Base-by-base conservation (phyloP, 1,284 basidiomycete species). In the Garcileccinum viscosum region DNA sequence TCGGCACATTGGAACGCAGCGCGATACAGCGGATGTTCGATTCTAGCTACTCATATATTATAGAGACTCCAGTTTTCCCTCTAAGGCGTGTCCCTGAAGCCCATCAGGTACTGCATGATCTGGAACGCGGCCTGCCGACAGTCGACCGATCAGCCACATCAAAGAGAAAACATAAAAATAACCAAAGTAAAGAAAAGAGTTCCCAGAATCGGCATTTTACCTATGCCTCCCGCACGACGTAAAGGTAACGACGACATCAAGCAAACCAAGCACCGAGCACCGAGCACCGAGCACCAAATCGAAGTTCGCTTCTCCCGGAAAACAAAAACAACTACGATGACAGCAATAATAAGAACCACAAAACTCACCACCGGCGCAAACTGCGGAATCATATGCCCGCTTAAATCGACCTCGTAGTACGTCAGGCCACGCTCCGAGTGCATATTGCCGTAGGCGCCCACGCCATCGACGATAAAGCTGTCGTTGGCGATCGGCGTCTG, bases 321-420 rank as follows among this genome's bases (percentile, higher is more conserved):
- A 53, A 32, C 50, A 19, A 53, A 9, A 30, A 53, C n/a, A 15
- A 50, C 17, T 5, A 40, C 40, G 35, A 22, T 32, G 7, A 22
- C 35, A 7, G 14, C 11, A 8, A 40, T 3, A 42, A 42, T 27
- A 44, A 24, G 22, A 14, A 30, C 32, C 30, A 5, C 42, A 14
- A 37, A 0, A 81, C 88, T 76, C 72, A 90, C 90, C 74, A 82
- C 75, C 5, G 92, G 92, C 19, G 88, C 86, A 75, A 87, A 92
- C 78, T 90, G 88, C 1, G 91, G 91, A 7, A 93, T 77, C 91
- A 93, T 93, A 74, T 93, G 91, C 44, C 91, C 92, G 73, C 88
- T 89, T 19, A 92, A 83, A 24, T 76, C 84, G 38, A 93, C 87
- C 74, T 93, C 91, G 38, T 84, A 82, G 72, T 89, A 93, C 0